Conservation (phyloP, 352 stramenopile species). For the Pelagophyceae sp. region DNA sequence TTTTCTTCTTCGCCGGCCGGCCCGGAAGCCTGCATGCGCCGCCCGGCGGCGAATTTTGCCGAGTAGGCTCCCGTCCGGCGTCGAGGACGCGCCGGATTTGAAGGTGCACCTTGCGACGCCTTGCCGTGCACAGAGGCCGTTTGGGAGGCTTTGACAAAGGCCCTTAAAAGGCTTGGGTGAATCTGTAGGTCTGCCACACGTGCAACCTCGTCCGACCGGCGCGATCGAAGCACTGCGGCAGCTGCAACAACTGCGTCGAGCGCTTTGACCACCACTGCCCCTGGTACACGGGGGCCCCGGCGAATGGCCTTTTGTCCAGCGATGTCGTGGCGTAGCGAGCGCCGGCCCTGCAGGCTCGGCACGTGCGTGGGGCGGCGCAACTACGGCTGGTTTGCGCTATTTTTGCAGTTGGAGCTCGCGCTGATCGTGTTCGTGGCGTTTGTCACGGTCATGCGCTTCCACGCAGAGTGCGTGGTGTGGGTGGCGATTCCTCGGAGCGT, state of each 20-base stretch:
- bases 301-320: no score
- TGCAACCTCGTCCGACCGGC: conserved; percentile 72
- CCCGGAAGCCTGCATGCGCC: no score
- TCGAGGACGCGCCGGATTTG: conserved; percentile 13
- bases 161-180: no score
- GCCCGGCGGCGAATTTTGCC: no score
- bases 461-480: neutral
- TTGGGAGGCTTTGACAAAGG: no score
- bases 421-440: neutral
- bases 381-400: conserved; percentile 81
- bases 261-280: conserved; percentile 66
- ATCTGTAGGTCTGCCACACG: conserved; percentile 55
- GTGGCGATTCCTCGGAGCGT: neutral
- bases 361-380: conserved; percentile 89
- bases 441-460: neutral
- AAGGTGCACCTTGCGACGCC: no score
- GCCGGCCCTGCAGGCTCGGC: no score
- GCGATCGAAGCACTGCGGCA: conserved; percentile 66
- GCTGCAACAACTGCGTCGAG: conserved; percentile 67
- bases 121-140: no score
- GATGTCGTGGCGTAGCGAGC: no score
- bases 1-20: no score
- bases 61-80: conserved; percentile 6
- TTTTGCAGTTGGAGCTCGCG: conserved; percentile 50
- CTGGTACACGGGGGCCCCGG: no score